Evolutionary conservation across 1,139 yeast genomes (phyloP).

Genomic region (Petasospora fabianii): DNA sequence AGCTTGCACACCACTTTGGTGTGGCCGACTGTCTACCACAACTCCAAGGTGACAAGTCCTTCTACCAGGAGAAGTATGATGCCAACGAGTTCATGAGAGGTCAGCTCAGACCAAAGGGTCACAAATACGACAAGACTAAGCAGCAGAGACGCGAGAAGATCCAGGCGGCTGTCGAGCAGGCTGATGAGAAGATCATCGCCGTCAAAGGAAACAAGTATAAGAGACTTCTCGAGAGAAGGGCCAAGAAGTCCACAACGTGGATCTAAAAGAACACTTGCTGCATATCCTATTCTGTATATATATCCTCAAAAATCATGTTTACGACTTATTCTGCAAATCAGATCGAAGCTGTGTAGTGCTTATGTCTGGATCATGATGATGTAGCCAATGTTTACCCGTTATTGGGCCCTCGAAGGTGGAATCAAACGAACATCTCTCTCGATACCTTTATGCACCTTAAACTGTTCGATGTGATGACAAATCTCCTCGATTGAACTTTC

Average conservation of each 20-base stretch:
- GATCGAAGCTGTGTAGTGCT: too few relatives aligned
- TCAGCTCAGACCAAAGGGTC: conserved; percentile 73
- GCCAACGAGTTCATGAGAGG: conserved; percentile 75
- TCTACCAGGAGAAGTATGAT: conserved; percentile 75
- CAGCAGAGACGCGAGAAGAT: conserved; percentile 60
- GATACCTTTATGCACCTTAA: too few relatives aligned
- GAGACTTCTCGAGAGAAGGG: conserved; percentile 24
- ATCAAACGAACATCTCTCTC: too few relatives aligned
- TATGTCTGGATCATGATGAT: too few relatives aligned
- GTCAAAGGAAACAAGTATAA: conserved; percentile 27
- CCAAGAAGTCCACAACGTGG: conserved; percentile 20
- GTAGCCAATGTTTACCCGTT: too few relatives aligned
- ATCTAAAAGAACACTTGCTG: conserved; percentile 7
- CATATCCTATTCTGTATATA: neutral
- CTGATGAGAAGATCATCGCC: conserved; percentile 62
- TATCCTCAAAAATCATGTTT: neutral
- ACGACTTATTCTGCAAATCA: neutral
- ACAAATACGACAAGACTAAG: conserved; percentile 71
- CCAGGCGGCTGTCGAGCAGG: conserved; percentile 62
- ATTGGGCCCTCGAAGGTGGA: too few relatives aligned
- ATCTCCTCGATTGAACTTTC: too few relatives aligned
- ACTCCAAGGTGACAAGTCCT: conserved; percentile 59
- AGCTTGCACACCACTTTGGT: conserved; percentile 80
- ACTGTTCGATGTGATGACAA: too few relatives aligned
- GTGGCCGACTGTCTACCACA: conserved; percentile 76